These are phyloP conservation scores for Pharus latifolius DNA, from an alignment of 176 grass and related monocot genomes.

Conservation along the genomic window DNA sequence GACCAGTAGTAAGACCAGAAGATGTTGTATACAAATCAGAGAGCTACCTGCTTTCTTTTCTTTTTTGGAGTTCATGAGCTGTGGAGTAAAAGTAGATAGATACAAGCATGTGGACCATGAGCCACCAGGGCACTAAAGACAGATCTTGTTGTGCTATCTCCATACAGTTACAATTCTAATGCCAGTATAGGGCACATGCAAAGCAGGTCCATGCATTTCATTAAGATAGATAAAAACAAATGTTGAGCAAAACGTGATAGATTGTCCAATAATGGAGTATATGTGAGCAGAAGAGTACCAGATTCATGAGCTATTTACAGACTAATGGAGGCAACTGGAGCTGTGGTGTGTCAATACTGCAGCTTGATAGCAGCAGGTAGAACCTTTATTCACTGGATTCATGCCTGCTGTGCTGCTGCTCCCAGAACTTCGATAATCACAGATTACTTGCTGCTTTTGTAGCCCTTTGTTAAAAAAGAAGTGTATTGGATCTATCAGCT, in stretches of 20 bases:
- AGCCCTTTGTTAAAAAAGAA: not conserved
- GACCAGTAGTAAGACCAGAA: not conserved
- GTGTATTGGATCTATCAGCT: not conserved
- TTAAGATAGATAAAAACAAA: not conserved
- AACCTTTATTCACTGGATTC: not conserved
- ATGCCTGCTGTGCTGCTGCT: not conserved
- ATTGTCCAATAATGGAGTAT: not conserved
- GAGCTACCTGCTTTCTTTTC: not conserved
- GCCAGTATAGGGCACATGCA: not conserved
- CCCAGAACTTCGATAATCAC: not conserved
- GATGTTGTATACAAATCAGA: slow-evolving; percentile 8
- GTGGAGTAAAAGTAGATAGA: slow-evolving; percentile 1
- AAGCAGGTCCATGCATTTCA: slow-evolving; percentile 1
- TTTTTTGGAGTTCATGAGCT: slow-evolving; percentile 8
- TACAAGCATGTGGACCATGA: slow-evolving; percentile 39
- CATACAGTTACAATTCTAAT: not conserved
- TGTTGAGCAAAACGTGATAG: not conserved
- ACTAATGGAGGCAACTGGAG: not conserved
- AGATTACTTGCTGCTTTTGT: not conserved
- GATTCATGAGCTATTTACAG: no score
- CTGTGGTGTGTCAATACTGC: not conserved
- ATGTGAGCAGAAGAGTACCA: not conserved
- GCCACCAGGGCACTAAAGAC: slow-evolving; percentile 18
- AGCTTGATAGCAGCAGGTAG: not conserved
- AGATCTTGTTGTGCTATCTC: slow-evolving; percentile 21